phyloP scores from a whole-genome alignment of 2,329 filamentous ascomycete genomes.

The Aureobasidium melanogenum region DNA sequence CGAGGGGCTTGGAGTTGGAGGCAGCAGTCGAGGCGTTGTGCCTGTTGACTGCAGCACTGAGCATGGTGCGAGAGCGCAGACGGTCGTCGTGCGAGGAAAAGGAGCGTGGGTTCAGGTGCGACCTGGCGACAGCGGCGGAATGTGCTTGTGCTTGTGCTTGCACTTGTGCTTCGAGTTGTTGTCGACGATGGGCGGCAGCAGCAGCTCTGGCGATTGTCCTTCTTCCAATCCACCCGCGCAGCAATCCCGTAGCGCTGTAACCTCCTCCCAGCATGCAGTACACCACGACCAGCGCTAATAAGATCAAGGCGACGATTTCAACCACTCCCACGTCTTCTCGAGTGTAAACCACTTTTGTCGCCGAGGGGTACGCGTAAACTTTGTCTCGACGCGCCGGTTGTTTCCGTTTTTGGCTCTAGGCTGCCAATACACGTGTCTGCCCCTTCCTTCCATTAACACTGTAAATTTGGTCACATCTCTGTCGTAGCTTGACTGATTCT shows the following conservation, averaged over 20 bases:
- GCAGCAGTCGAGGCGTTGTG: slow-evolving; percentile 28
- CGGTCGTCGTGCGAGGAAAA: slow-evolving; percentile 12
- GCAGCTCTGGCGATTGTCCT: slow-evolving; percentile 13
- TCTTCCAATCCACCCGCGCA: slow-evolving; percentile 16
- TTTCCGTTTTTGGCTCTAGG: not conserved
- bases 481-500: no score
- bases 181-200: slow-evolving; percentile 18
- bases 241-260: slow-evolving; percentile 17
- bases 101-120: slow-evolving; percentile 5
- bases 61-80: slow-evolving; percentile 25
- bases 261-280: slow-evolving; percentile 24
- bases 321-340: slow-evolving; percentile 2
- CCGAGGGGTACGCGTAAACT: not conserved
- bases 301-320: slow-evolving; percentile 3
- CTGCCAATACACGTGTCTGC: not conserved
- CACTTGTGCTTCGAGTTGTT: slow-evolving; percentile 4
- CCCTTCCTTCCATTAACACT: not conserved
- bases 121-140: slow-evolving; percentile 12
- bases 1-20: slow-evolving; percentile 15
- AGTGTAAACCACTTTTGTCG: not conserved
- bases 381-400: not conserved
- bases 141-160: slow-evolving; percentile 12
- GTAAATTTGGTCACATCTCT: not conserved
- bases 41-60: slow-evolving; percentile 32
- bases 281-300: slow-evolving; percentile 12